Percentiles rank a stretch among this genome's conserved stretches.
These are phyloP conservation scores for Diplodia scrobiculata DNA, from an alignment of 2,329 filamentous ascomycete species.

Conservation along the genomic window DNA sequence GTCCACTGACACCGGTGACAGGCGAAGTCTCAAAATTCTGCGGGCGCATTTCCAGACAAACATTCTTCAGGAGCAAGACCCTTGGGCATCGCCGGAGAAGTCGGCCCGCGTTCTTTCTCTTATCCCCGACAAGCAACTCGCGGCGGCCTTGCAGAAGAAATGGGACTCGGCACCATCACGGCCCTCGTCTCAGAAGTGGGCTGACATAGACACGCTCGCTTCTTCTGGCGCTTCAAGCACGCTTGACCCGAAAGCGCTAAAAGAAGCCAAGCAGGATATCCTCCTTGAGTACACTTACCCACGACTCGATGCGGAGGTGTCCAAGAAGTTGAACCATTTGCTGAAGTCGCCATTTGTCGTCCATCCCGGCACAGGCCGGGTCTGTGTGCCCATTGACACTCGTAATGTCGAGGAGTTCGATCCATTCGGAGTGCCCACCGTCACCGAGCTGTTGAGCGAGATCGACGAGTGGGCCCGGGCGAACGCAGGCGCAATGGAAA, in stretches of 20 bases:
- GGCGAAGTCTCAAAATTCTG: constrained; percentile 81
- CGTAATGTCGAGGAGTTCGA: constrained; percentile 77
- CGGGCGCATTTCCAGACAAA: constrained; percentile 81
- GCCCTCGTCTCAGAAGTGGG: constrained; percentile 80
- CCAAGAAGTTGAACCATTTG: constrained; percentile 96
- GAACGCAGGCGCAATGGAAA: constrained; percentile 43
- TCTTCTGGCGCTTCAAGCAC: constrained; percentile 71
- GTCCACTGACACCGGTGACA: constrained; percentile 36
- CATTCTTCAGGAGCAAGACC: constrained; percentile 81
- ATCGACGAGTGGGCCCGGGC: constrained; percentile 76
- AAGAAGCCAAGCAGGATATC: constrained; percentile 92
- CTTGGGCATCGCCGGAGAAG: constrained; percentile 71
- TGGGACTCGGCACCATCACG: constrained; percentile 84
- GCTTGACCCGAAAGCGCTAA: constrained; percentile 71
- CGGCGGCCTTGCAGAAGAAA: constrained; percentile 79
- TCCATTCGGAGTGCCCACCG: constrained; percentile 84
- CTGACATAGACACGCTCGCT: constrained; percentile 85
- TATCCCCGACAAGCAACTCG: constrained; percentile 77
- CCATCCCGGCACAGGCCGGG: constrained; percentile 87
- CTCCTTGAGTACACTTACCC: constrained; percentile 98
- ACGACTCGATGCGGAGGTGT: constrained; percentile 92
- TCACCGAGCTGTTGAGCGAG: constrained; percentile 76
- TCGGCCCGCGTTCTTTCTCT: constrained; percentile 78
- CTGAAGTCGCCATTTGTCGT: constrained; percentile 96
- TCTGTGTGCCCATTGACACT: constrained; percentile 92